Evolutionary conservation across 2,329 filamentous ascomycete genomes (phyloP).

Genomic region (Botryotinia convoluta): DNA sequence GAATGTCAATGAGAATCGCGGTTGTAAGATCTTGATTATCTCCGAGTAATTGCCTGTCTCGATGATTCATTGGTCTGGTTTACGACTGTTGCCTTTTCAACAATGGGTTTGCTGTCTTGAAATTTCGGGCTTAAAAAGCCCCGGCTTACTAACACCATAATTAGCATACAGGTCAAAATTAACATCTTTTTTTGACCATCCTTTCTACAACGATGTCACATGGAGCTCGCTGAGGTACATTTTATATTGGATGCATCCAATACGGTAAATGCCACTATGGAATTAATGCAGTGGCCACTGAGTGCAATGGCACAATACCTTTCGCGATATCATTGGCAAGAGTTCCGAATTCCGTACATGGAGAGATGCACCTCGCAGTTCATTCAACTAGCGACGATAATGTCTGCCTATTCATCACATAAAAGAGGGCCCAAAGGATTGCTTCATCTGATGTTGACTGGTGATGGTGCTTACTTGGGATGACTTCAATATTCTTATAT

Average conservation of each 20-base stretch:
- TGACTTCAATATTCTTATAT: neutral
- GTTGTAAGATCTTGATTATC: neutral
- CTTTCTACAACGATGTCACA: neutral
- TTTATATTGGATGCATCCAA: neutral
- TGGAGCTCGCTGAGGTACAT: neutral
- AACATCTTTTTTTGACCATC: neutral
- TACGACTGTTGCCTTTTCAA: neutral
- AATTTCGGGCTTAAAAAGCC: neutral
- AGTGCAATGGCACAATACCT: neutral
- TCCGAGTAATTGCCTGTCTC: neutral
- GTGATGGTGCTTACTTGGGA: neutral
- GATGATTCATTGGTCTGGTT: neutral
- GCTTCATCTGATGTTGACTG: neutral
- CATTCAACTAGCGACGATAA: neutral
- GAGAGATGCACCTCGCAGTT: neutral
- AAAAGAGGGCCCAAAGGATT: neutral
- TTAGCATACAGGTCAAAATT: neutral
- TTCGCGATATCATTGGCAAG: neutral
- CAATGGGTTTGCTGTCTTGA: neutral
- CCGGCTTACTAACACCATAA: neutral
- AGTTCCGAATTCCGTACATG: neutral
- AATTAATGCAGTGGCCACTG: neutral
- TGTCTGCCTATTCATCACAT: neutral
- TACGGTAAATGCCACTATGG: neutral
- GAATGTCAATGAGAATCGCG: neutral